Conservation (phyloP, 768 basidiomycete species). For the Amanita thiersii region DNA sequence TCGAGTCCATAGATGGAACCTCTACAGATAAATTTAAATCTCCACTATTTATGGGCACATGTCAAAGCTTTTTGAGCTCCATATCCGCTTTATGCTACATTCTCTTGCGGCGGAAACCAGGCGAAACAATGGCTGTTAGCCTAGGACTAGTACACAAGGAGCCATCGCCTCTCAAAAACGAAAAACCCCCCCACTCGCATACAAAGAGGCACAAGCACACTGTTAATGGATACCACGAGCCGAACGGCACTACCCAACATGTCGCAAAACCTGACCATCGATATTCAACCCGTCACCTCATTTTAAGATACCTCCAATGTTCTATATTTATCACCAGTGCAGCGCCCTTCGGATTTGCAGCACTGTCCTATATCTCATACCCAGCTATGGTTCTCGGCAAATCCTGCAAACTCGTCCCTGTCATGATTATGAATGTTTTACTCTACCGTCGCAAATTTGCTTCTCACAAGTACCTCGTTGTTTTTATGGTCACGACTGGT, state of each 20-base stretch:
- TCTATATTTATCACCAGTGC: slow-evolving; percentile 84
- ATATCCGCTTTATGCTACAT: slow-evolving; percentile 76
- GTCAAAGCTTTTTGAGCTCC: slow-evolving; percentile 74
- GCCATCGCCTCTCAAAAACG: slow-evolving; percentile 16
- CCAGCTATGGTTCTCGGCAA: slow-evolving; percentile 99
- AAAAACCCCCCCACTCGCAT: slow-evolving; percentile 12
- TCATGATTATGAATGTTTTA: slow-evolving; percentile 95
- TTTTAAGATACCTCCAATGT: slow-evolving; percentile 74
- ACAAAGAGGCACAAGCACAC: slow-evolving; percentile 19
- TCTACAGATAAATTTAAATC: slow-evolving; percentile 74
- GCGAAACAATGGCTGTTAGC: slow-evolving; percentile 42
- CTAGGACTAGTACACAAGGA: slow-evolving; percentile 50
- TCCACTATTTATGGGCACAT: slow-evolving; percentile 76
- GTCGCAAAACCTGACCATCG: slow-evolving; percentile 23
- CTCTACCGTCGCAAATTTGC: slow-evolving; percentile 92
- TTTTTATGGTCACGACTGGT: slow-evolving; percentile 83
- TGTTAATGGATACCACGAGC: slow-evolving; percentile 22
- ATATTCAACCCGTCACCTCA: slow-evolving; percentile 39
- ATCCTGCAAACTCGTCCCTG: slow-evolving; percentile 98
- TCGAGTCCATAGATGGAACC: slow-evolving; percentile 57
- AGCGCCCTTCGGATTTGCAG: slow-evolving; percentile 93
- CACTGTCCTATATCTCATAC: slow-evolving; percentile 93
- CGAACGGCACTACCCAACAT: slow-evolving; percentile 26
- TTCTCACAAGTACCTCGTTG: slow-evolving; percentile 92
- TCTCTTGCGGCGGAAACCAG: slow-evolving; percentile 46